Conservation (phyloP, 148 eudicot species). For the Linanthus parryae region DNA sequence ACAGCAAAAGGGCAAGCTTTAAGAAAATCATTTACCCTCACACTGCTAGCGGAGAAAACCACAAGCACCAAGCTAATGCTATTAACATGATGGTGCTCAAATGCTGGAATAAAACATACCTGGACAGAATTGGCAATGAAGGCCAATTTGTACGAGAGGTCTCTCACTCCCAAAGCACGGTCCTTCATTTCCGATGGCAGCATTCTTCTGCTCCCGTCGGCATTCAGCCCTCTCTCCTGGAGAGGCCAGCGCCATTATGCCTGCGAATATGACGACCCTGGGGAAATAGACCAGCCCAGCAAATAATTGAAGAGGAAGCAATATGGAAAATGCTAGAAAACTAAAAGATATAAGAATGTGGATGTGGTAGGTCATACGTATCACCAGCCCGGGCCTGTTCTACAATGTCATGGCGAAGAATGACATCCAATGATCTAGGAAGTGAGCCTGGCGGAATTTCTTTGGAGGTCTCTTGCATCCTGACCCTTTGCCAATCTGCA, state of each 20-base stretch:
- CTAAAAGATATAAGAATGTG: neutral
- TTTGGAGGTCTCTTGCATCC: constrained; percentile 94
- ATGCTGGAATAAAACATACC: too few species aligned
- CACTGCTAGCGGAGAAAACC: too few species aligned
- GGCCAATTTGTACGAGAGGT: constrained; percentile 81
- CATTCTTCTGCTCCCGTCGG: constrained; percentile 54
- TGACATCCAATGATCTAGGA: constrained; percentile 90
- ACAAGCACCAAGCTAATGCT: too few species aligned
- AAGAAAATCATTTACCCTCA: too few species aligned
- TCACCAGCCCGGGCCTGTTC: constrained; percentile 99
- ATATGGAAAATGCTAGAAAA: constrained; percentile 1
- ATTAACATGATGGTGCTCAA: too few species aligned
- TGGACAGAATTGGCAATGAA: constrained; percentile 97
- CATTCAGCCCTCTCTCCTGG: constrained; percentile 97
- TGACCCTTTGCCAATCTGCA: constrained; percentile 98
- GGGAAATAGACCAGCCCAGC: too few species aligned
- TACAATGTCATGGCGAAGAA: constrained; percentile 93
- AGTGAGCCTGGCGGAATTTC: constrained; percentile 98
- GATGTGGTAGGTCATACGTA: constrained; percentile 55
- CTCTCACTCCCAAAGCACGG: constrained; percentile 91
- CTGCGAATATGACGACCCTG: constrained; percentile 89
- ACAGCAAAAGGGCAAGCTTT: too few species aligned
- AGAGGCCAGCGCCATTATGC: constrained; percentile 82
- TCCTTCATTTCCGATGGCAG: constrained; percentile 67
- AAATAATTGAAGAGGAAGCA: too few species aligned